These are phyloP conservation scores for Penicillium sp. DNA, from an alignment of 2,329 filamentous ascomycete species.

Conservation along the genomic window DNA sequence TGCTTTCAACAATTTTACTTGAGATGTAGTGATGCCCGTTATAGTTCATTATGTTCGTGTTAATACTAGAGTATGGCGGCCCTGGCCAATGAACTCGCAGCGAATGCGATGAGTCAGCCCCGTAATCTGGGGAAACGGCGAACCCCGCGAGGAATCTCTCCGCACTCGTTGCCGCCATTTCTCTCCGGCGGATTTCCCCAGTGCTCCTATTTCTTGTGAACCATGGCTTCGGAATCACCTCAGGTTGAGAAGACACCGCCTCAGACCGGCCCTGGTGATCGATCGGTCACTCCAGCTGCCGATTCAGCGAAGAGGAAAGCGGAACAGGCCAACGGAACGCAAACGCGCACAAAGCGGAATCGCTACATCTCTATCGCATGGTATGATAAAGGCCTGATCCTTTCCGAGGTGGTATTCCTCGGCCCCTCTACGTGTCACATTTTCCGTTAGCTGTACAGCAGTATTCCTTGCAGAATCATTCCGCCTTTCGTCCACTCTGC, in stretches of 20 bases:
- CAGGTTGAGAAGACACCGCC: constrained; percentile 28
- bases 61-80: background rate
- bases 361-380: constrained; percentile 67
- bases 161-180: constrained; percentile 28
- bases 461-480: constrained; percentile 7
- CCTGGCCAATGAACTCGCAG: constrained; percentile 8
- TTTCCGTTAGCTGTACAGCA: background rate
- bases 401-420: constrained; percentile 3
- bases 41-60: background rate
- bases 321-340: constrained; percentile 46
- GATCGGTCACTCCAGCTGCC: constrained; percentile 20
- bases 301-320: constrained; percentile 43
- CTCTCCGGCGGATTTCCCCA: constrained; percentile 6
- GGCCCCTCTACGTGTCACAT: background rate
- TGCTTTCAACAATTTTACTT: background rate
- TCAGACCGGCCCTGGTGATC: constrained; percentile 24
- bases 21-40: background rate
- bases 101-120: constrained; percentile 22
- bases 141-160: constrained; percentile 39
- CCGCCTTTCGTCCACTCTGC: background rate
- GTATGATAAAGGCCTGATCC: constrained; percentile 41
- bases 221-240: constrained; percentile 38
- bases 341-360: constrained; percentile 61
- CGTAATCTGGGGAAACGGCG: constrained; percentile 34
- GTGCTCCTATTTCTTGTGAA: constrained; percentile 1